Conservation (phyloP, 139 green algal species). For the Choricystis sp. region DNA sequence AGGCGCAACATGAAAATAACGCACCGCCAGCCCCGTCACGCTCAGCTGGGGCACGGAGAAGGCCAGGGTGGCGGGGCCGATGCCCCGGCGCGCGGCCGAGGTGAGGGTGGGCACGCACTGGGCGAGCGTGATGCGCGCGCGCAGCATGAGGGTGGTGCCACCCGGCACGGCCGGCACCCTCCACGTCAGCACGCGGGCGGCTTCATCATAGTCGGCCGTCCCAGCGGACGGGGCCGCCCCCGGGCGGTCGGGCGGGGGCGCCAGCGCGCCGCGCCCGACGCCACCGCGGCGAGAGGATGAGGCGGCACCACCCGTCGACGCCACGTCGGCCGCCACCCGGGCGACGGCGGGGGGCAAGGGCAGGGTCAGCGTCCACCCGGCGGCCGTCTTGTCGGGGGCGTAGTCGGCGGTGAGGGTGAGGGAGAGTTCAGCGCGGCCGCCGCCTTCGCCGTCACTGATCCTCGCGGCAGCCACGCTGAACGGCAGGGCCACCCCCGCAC, state of each 20-base stretch:
- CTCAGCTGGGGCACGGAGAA: conserved; percentile 86
- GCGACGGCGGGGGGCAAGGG: conserved; percentile 11
- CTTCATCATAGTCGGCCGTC: conserved; percentile 50
- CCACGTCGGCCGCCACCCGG: conserved; percentile 6
- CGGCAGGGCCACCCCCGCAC: neutral
- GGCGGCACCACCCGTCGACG: no score
- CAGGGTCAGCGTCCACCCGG: conserved; percentile 11
- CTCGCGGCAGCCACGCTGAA: neutral
- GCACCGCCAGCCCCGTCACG: conserved; percentile 37
- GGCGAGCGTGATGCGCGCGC: conserved; percentile 6
- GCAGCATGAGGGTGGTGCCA: conserved; percentile 39
- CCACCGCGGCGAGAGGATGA: neutral
- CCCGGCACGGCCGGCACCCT: conserved; percentile 38
- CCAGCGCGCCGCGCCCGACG: neutral
- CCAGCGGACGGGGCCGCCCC: conserved; percentile 9
- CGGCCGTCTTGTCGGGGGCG: conserved; percentile 8
- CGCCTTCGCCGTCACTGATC: neutral
- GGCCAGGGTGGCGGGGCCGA: conserved; percentile 75
- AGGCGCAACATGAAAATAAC: conserved; percentile 58
- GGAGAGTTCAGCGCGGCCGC: conserved; percentile 7
- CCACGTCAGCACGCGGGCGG: conserved; percentile 46
- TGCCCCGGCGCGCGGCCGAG: conserved; percentile 24
- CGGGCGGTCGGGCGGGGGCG: neutral
- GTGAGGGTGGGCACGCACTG: neutral
- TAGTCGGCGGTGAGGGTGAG: conserved; percentile 13